A percentile compares a stretch with the other conserved stretches of the same genome.
These are phyloP conservation scores for Pseudogymnoascus sp. DNA, from an alignment of 2,329 filamentous ascomycete species.

Conservation along the genomic window DNA sequence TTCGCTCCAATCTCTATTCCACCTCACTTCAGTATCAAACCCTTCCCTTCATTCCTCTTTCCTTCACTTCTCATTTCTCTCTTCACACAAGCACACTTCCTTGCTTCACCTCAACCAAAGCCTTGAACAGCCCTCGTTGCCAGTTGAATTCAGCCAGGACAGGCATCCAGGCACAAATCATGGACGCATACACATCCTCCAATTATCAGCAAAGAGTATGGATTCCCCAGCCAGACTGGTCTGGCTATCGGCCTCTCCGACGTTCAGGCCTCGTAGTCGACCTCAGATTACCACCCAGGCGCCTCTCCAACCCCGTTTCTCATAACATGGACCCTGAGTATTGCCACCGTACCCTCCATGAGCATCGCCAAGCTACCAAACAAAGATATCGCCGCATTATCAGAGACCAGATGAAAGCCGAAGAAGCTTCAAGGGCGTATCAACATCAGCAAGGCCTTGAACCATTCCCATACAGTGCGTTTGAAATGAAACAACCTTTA, in stretches of 20 bases:
- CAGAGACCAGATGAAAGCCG: not conserved
- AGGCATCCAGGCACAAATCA: not conserved
- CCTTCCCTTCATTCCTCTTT: slow-evolving; percentile 14
- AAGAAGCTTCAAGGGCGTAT: not conserved
- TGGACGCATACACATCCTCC: not conserved
- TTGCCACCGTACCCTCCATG: not conserved
- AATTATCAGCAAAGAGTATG: not conserved
- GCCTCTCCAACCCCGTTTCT: not conserved
- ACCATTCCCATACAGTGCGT: not conserved
- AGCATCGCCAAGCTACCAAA: not conserved
- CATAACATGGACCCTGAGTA: not conserved
- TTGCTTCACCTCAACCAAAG: not conserved
- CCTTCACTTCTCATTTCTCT: slow-evolving; percentile 14
- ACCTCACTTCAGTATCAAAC: too few species aligned
- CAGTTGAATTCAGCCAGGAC: not conserved
- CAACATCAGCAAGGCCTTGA: not conserved
- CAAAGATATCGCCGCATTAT: not conserved
- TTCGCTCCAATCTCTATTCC: too few species aligned
- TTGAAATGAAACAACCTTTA: not conserved
- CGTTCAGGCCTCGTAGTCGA: not conserved
- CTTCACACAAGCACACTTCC: slow-evolving; percentile 6
- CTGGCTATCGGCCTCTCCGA: not conserved
- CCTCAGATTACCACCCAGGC: not conserved
- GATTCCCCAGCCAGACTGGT: not conserved
- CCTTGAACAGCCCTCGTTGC: not conserved